phyloP scores from a whole-genome alignment of 148 eudicot species.

The Rhododendron ferrugineum region DNA sequence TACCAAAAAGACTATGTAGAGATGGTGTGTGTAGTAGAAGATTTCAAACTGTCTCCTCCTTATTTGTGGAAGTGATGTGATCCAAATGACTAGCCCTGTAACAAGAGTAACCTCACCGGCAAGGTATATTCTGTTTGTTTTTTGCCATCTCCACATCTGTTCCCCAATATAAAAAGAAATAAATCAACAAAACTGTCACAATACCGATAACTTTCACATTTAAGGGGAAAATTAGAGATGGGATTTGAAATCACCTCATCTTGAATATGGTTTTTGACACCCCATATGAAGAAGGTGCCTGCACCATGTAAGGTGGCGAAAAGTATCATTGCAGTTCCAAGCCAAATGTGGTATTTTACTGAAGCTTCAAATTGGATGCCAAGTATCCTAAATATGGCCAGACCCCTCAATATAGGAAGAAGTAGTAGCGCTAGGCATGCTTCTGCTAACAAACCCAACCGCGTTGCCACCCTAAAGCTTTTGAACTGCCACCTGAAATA shows the following conservation, averaged over 20 bases:
- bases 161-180: neutral
- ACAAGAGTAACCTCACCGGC: conserved; percentile 73
- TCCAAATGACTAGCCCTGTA: conserved; percentile 60
- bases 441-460: conserved; percentile 71
- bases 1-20: conserved; percentile 54
- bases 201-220: neutral
- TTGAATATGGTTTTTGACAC: conserved; percentile 28
- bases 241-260: conserved; percentile 37
- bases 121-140: conserved; percentile 63
- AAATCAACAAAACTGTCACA: neutral
- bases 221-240: neutral
- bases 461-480: conserved; percentile 46
- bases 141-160: conserved; percentile 44
- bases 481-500: conserved; percentile 71
- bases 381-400: conserved; percentile 50
- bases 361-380: conserved; percentile 85
- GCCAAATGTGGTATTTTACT: conserved; percentile 75
- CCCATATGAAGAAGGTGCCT: conserved; percentile 81
- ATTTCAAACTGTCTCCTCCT: conserved; percentile 64
- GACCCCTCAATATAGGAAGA: conserved; percentile 65
- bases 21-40: conserved; percentile 77
- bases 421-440: conserved; percentile 72
- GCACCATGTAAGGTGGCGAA: conserved; percentile 70
- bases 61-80: conserved; percentile 73
- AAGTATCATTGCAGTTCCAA: conserved; percentile 55